These are phyloP conservation scores for Bryum argenteum DNA, from an alignment of 225 moss, liverwort and hornwort genomes.

Conservation along the genomic window DNA sequence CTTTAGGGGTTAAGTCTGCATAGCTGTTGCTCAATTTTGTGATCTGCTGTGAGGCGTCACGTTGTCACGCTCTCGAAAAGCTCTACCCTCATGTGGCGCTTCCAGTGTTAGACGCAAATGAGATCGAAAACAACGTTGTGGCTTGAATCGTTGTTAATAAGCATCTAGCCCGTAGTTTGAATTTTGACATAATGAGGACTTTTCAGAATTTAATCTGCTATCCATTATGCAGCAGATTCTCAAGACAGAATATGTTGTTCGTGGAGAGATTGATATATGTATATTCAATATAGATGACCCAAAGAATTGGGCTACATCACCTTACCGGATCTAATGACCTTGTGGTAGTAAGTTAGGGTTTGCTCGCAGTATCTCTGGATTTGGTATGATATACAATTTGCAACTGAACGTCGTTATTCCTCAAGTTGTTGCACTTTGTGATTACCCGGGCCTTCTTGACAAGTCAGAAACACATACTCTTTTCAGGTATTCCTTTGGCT, in stretches of 20 bases:
- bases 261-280: conserved; percentile 71
- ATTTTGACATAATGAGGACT: not conserved
- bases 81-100: conserved; percentile 19
- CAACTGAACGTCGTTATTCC: conserved; percentile 19
- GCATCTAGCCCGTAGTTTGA: not conserved
- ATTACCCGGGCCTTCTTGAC: conserved; percentile 82
- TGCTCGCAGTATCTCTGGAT: not conserved
- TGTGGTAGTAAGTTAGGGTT: not conserved
- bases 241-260: conserved; percentile 85
- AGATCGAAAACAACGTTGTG: conserved; percentile 7
- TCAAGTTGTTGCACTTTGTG: conserved; percentile 94
- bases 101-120: conserved; percentile 11
- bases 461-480: conserved; percentile 84
- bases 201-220: conserved; percentile 20
- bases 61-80: not conserved
- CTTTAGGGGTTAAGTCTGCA: not conserved
- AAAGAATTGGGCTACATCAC: not conserved
- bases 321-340: not conserved
- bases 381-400: conserved; percentile 4
- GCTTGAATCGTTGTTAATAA: not conserved
- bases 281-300: not conserved
- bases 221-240: conserved; percentile 57
- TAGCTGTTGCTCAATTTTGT: conserved; percentile 5
- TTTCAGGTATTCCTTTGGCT: conserved; percentile 66
- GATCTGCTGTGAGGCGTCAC: conserved; percentile 7